Base-by-base conservation (phyloP, 2,329 filamentous ascomycete species). In the Sordariomycetes sp. region DNA sequence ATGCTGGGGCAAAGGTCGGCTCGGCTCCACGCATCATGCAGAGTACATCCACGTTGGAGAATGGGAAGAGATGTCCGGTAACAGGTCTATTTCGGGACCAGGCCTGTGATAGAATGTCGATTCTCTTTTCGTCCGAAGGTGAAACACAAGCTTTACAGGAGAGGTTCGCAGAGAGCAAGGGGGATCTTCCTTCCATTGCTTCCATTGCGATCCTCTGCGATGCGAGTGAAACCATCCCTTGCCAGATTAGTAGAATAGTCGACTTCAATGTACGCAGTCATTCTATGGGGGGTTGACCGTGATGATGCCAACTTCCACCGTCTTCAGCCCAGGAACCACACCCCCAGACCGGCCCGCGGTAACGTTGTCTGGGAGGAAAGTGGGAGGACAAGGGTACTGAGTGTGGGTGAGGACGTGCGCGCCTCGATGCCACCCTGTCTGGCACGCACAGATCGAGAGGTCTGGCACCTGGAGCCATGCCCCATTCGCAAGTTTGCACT, bases 241-340 rank as follows among this genome's bases (percentile, higher is more conserved):
- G 48, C 48, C 56, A 54, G 28, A 50, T 35, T 54, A 45, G 56
- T 54, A 57, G 56, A 57, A 48, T 57, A 57, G 45, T 51, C 56
- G 56, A 57, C 54, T 54, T 56, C 28, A 51, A 57, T 57, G 45
- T 54, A 28, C 56, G 36, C 56, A 57, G 56, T 51, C 51, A 57
- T 57, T 54, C 52, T 3, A 13, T 2, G 24, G 24, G 7, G 48
- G 48, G 55, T 39, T 56, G 28, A 12, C n/a, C 25, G 39, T 36
- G 55, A 35, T 36, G 45, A 51, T 51, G 55, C 55, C 32, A 52
- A 32, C 52, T 39, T 24, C 55, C 55, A 24, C 48, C 39, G 39
- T 56, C 32, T 56, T 12, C 39, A 51, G n/a, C 55, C 28, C 42
- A 42, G 55, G 48, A n/a, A 48, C 50, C 55, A 42, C 45, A 45